Conservation (phyloP, 2,329 filamentous ascomycete species). For the Ambrosiella cleistominuta region DNA sequence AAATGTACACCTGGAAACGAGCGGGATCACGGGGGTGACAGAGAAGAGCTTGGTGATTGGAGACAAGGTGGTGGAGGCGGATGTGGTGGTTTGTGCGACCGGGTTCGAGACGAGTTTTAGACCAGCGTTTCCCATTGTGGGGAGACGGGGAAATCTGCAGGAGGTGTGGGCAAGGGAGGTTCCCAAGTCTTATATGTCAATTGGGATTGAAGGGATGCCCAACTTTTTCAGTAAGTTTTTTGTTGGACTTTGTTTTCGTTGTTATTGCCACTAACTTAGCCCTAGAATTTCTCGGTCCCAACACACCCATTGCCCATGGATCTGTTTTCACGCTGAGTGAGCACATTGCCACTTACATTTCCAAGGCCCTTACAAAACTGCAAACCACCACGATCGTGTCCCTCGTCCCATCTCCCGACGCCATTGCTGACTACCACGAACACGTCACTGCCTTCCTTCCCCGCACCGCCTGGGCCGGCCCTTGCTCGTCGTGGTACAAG, state of each 20-base stretch:
- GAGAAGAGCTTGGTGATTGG: conserved; percentile 31
- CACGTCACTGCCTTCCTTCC: conserved; percentile 35
- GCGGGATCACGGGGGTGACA: conserved; percentile 28
- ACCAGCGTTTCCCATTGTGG: conserved; percentile 33
- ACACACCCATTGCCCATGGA: conserved; percentile 32
- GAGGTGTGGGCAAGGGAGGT: conserved; percentile 27
- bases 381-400: conserved; percentile 33
- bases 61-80: conserved; percentile 32
- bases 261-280: background rate
- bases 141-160: conserved; percentile 32
- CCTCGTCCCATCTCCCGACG: conserved; percentile 27
- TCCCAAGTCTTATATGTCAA: conserved; percentile 35
- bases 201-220: conserved; percentile 32
- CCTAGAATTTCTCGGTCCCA: conserved; percentile 33
- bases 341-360: conserved; percentile 35
- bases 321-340: conserved; percentile 33
- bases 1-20: conserved; percentile 31
- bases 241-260: background rate
- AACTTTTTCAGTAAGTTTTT: conserved; percentile 36
- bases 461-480: conserved; percentile 31
- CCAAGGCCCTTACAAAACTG: conserved; percentile 29
- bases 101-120: conserved; percentile 37
- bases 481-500: conserved; percentile 36
- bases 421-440: conserved; percentile 33
- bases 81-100: conserved; percentile 40